These are phyloP conservation scores for Saccharomyces uvarum DNA, from an alignment of 1,139 yeast species.

Conservation along the genomic window DNA sequence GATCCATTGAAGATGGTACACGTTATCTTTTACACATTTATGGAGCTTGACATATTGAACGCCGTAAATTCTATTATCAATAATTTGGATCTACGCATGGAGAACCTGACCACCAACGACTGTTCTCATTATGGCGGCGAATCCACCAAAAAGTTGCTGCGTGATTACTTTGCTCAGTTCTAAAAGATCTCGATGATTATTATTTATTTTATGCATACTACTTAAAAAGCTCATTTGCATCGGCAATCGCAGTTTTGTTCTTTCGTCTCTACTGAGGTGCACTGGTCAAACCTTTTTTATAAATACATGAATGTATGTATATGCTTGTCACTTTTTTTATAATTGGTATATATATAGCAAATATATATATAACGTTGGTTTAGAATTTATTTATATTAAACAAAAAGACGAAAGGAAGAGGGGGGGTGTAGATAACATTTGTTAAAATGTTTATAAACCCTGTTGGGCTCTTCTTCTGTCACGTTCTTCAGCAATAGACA, in stretches of 20 bases:
- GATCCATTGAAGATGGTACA: slow-evolving; percentile 41
- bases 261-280: background rate
- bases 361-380: background rate
- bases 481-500: slow-evolving; percentile 97
- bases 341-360: background rate
- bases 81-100: slow-evolving; percentile 10
- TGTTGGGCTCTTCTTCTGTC: slow-evolving; percentile 92
- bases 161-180: slow-evolving; percentile 32
- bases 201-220: background rate
- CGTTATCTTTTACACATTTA: slow-evolving; percentile 70
- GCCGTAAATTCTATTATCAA: slow-evolving; percentile 41
- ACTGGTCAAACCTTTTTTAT: background rate
- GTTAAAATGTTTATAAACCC: slow-evolving; percentile 28
- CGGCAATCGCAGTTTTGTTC: background rate
- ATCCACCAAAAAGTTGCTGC: slow-evolving; percentile 44
- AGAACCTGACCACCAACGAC: slow-evolving; percentile 24
- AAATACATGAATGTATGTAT: background rate
- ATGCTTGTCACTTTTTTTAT: slow-evolving; percentile 4
- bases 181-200: background rate
- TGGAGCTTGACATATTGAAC: slow-evolving; percentile 51
- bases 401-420: background rate
- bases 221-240: background rate
- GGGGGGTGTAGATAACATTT: background rate
- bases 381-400: background rate
- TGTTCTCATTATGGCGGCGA: slow-evolving; percentile 43